A percentile compares a stretch with the other conserved stretches of the same genome.
Evolutionary conservation across 768 basidiomycete species (phyloP).

Genomic region (Leccinum subgranulosum): DNA sequence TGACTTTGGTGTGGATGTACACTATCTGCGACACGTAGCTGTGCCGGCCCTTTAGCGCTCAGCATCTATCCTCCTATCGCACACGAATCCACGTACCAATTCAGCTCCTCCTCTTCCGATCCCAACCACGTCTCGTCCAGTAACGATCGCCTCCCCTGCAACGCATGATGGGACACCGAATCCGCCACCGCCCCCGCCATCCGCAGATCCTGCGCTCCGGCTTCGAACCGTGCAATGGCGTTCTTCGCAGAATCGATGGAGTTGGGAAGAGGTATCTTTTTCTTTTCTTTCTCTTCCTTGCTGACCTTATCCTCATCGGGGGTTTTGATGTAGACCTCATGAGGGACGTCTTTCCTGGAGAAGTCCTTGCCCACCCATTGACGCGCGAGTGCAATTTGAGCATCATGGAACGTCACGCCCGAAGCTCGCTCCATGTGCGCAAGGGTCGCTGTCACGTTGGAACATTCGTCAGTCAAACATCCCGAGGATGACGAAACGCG

Average conservation of each 20-base stretch:
- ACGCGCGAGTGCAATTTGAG: constrained; percentile 80
- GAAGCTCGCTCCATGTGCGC: constrained; percentile 67
- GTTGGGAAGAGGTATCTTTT: constrained; percentile 65
- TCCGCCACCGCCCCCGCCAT: constrained; percentile 66
- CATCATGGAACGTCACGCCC: constrained; percentile 79
- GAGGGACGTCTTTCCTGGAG: constrained; percentile 35
- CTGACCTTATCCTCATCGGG: constrained; percentile 48
- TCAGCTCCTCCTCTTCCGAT: constrained; percentile 75
- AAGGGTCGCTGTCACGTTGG: constrained; percentile 34
- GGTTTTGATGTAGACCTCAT: constrained; percentile 55
- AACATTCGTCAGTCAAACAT: constrained; percentile 19
- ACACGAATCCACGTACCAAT: constrained; percentile 52
- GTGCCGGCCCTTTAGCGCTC: constrained; percentile 7
- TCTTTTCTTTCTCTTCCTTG: constrained; percentile 53
- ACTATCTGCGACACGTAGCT: constrained; percentile 79
- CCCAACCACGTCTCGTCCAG: constrained; percentile 85
- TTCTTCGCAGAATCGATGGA: constrained; percentile 64
- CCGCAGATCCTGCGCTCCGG: constrained; percentile 52
- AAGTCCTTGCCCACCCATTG: constrained; percentile 63
- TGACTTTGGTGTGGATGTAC: constrained; percentile 86
- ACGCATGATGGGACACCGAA: constrained; percentile 77
- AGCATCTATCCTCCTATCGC: not conserved
- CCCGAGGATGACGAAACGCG: constrained; percentile 4
- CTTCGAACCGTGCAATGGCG: constrained; percentile 70
- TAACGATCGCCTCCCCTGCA: constrained; percentile 59